Evolutionary conservation across 2,329 filamentous ascomycete species (phyloP).

Genomic region (Huntiella moniliformis): DNA sequence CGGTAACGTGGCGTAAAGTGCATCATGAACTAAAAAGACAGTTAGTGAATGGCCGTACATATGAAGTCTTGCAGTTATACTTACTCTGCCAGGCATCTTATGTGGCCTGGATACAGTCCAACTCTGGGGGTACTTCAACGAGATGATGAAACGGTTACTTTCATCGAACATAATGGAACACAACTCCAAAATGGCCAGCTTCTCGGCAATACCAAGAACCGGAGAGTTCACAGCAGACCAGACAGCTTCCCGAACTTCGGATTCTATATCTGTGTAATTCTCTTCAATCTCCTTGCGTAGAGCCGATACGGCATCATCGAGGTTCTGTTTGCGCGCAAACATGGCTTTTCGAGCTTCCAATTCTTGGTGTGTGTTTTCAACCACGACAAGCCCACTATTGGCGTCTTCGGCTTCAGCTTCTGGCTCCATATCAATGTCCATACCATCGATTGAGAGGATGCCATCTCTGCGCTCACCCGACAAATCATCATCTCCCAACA

Average conservation of each 20-base stretch:
- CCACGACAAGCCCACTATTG: conserved; percentile 20
- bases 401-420: conserved; percentile 15
- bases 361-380: conserved; percentile 23
- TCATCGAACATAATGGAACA: conserved; percentile 30
- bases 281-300: conserved; percentile 26
- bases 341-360: conserved; percentile 41
- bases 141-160: conserved; percentile 24
- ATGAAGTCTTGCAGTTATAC: conserved; percentile 10
- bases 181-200: conserved; percentile 25
- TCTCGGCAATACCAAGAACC: conserved; percentile 22
- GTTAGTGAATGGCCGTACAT: neutral
- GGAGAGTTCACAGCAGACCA: conserved; percentile 25
- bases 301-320: conserved; percentile 33
- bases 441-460: conserved; percentile 10
- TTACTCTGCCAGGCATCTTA: conserved; percentile 21
- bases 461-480: conserved; percentile 5
- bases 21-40: conserved; percentile 17
- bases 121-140: conserved; percentile 23
- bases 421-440: conserved; percentile 16
- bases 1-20: conserved; percentile 23
- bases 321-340: conserved; percentile 46
- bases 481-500: neutral
- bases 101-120: conserved; percentile 23
- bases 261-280: conserved; percentile 21
- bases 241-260: conserved; percentile 24